phyloP scores from a whole-genome alignment of 192 early-diverging fungal species.

The Martensiomyces pterosporus region DNA sequence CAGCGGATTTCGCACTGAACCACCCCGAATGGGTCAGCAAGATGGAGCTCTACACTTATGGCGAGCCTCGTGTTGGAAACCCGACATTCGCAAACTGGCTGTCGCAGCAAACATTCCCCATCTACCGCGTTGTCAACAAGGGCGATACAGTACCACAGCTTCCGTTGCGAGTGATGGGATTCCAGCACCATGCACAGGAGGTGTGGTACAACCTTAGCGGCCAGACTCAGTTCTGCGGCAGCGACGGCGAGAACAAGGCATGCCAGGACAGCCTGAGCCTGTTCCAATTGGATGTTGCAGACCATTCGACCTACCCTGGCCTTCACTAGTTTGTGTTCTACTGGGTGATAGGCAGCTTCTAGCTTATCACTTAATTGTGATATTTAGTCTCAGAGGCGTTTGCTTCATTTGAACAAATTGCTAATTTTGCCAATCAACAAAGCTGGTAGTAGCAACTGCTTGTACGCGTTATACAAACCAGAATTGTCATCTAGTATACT shows the following conservation, averaged over 20 bases:
- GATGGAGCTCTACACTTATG: slow-evolving; percentile 31
- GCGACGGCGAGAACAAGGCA: slow-evolving; percentile 1
- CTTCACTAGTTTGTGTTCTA: slow-evolving; percentile 10
- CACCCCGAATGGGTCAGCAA: slow-evolving; percentile 15
- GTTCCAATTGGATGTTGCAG: neutral
- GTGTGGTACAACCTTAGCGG: slow-evolving; percentile 11
- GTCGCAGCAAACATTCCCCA: slow-evolving; percentile 14
- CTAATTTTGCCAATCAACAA: too few relatives aligned
- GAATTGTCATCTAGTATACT: too few relatives aligned
- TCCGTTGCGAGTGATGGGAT: slow-evolving; percentile 8
- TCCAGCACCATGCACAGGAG: slow-evolving; percentile 21
- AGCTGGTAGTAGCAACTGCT: too few relatives aligned
- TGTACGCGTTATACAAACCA: too few relatives aligned
- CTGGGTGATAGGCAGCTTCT: slow-evolving; percentile 2
- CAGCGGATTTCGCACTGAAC: slow-evolving; percentile 23
- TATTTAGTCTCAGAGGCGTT: too few relatives aligned
- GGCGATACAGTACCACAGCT: slow-evolving; percentile 30
- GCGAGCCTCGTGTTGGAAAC: slow-evolving; percentile 47
- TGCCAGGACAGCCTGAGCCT: slow-evolving; percentile 6
- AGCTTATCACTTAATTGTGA: neutral
- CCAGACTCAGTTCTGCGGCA: slow-evolving; percentile 9
- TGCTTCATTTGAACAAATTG: too few relatives aligned
- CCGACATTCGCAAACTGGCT: slow-evolving; percentile 28
- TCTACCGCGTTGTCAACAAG: slow-evolving; percentile 35
- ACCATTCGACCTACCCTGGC: slow-evolving; percentile 11